Conservation (phyloP, 1,284 basidiomycete species). For the Spongiforma sp. region DNA sequence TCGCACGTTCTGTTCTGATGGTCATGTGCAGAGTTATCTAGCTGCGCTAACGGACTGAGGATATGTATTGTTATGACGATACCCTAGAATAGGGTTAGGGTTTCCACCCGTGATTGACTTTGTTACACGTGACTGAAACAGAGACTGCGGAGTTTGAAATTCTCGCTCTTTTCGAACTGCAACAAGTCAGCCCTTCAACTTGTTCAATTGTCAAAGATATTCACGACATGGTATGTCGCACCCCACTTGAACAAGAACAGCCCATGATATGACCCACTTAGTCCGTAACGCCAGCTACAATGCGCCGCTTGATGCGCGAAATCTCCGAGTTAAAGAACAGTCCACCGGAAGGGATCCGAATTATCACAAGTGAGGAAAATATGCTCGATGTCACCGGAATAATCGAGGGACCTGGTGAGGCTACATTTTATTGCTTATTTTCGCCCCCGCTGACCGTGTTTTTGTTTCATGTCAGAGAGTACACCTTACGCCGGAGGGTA, state of each 20-base stretch:
- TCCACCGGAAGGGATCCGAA: slow-evolving; percentile 88
- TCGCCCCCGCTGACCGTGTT: slow-evolving; percentile 15
- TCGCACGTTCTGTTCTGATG: slow-evolving; percentile 8
- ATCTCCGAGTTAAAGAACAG: slow-evolving; percentile 76
- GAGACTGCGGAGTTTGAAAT: slow-evolving; percentile 33
- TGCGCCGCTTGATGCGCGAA: slow-evolving; percentile 86
- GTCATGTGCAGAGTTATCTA: slow-evolving; percentile 29
- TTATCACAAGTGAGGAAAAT: slow-evolving; percentile 84
- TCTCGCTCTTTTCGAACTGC: slow-evolving; percentile 30
- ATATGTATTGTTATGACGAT: slow-evolving; percentile 1
- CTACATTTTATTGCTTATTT: neutral
- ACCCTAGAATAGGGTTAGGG: slow-evolving; percentile 18
- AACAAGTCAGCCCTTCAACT: slow-evolving; percentile 21
- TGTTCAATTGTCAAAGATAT: slow-evolving; percentile 6
- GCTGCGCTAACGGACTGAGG: slow-evolving; percentile 32
- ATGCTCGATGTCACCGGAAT: slow-evolving; percentile 83
- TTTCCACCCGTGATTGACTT: slow-evolving; percentile 32
- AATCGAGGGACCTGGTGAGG: slow-evolving; percentile 79
- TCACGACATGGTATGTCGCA: slow-evolving; percentile 30
- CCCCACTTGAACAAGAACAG: neutral
- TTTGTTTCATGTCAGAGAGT: slow-evolving; percentile 57
- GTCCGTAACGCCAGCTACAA: slow-evolving; percentile 56
- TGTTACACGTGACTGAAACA: slow-evolving; percentile 31
- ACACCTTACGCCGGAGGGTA: slow-evolving; percentile 94
- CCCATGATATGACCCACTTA: slow-evolving; percentile 19